Base-by-base conservation (phyloP, 495 filamentous ascomycete genomes). In the Patellaria atrata region DNA sequence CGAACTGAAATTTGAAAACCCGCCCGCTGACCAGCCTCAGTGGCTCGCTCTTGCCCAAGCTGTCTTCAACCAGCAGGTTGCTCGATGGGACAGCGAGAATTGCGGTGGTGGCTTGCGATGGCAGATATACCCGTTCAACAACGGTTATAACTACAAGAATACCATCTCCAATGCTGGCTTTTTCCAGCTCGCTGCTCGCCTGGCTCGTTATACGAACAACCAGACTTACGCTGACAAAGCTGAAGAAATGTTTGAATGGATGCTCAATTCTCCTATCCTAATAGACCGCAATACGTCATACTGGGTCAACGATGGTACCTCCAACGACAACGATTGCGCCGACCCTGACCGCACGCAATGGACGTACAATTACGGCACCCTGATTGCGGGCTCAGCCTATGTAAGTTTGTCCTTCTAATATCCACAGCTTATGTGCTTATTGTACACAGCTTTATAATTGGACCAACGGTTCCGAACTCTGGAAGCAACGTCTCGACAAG, bases 1-100 rank as follows among this genome's bases (percentile, higher is more conserved):
- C 3, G 83, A 92, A 53, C 67, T 73, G 30, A 77, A 75, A 30
- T 87, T 75, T 43, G 77, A 77, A 0, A 41, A 41, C 23, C 34
- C 23, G 11, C 39, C 15, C 33, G 30, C 29, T 13, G 35, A 3
- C 18, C 35, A 44, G 30, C 32, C 50, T 33, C 20, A 25, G 30
- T 53, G 50, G 47, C 30, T 50, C 33, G 35, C 36, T 9, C 37
- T 43, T 10, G 40, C 40, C 2, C 40, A 43, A 33, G 35, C 40
- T 24, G 40, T 43, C 2, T 43, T 43, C 35, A 40, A 43, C 19
- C 23, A 23, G 27, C 40, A 43, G 22, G 15, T 16, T 10, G 12
- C 7, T 7, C 24, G 35, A 10, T 40, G 35, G 35, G 36, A 43
- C 24, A 32, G 6, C 9, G 13, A 39, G 4, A 27, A 8, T 13